Evolutionary conservation across 1,139 yeast species (phyloP).

Genomic region (Magnusiomyces paraingens): DNA sequence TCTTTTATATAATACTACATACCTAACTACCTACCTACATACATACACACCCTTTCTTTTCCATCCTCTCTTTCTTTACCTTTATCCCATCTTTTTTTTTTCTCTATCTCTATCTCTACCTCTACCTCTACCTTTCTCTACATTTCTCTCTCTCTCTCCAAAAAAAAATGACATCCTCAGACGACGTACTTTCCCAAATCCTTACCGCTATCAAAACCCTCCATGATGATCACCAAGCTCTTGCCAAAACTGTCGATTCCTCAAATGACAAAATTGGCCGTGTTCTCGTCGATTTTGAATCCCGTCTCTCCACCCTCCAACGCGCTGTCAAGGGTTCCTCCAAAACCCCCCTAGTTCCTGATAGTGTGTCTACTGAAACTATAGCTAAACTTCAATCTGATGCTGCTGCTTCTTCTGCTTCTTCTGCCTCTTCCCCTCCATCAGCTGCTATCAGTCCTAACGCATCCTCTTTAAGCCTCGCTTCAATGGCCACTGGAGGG

Average conservation of each 20-base stretch:
- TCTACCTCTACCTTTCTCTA: background rate
- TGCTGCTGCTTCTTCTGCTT: background rate
- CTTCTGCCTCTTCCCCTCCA: too few species aligned
- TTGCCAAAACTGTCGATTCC: conserved; percentile 17
- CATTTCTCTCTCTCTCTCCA: background rate
- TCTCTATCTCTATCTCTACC: background rate
- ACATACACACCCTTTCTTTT: too few species aligned
- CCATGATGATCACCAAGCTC: conserved; percentile 14
- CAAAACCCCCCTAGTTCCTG: conserved; percentile 6
- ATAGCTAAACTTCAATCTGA: background rate
- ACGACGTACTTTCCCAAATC: conserved; percentile 12
- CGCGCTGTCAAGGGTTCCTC: conserved; percentile 9
- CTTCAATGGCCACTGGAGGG: background rate
- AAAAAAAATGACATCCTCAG: conserved; percentile 3
- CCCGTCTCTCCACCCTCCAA: conserved; percentile 11
- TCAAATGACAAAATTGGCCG: conserved; percentile 16
- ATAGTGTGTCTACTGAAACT: conserved; percentile 1
- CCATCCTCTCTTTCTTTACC: too few species aligned
- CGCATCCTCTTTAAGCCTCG: background rate
- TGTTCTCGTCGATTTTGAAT: conserved; percentile 11
- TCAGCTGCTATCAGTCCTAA: background rate
- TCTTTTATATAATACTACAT: too few species aligned
- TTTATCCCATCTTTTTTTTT: background rate
- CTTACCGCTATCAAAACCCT: conserved; percentile 11
- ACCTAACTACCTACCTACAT: too few species aligned